Evolutionary conservation across 148 eudicot genomes (phyloP).

Genomic region (Camellia japonica): DNA sequence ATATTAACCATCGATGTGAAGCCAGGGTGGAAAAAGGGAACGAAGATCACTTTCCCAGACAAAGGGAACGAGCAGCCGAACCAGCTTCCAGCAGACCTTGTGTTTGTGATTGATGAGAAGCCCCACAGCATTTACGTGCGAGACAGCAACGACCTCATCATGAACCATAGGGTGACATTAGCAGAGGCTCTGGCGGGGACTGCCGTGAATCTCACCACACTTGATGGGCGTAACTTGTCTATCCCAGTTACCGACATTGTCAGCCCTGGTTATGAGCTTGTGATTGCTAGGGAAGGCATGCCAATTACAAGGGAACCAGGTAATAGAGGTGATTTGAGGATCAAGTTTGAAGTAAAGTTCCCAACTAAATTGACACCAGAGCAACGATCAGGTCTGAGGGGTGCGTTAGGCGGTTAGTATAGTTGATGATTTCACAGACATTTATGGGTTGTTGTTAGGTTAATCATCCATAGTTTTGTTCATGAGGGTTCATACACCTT

Average conservation of each 20-base stretch:
- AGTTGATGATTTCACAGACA: neutral
- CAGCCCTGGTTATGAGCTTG: constrained; percentile 58
- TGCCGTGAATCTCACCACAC: constrained; percentile 44
- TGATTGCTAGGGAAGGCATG: constrained; percentile 65
- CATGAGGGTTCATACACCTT: too few relatives aligned
- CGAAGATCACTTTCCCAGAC: constrained; percentile 82
- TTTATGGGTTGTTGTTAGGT: too few relatives aligned
- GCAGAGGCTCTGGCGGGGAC: constrained; percentile 75
- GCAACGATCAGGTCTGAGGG: constrained; percentile 54
- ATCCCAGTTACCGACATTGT: constrained; percentile 56
- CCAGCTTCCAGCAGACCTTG: constrained; percentile 80
- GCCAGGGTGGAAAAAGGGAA: constrained; percentile 95
- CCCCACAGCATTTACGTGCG: constrained; percentile 57
- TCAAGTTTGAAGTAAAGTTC: constrained; percentile 66
- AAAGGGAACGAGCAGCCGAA: constrained; percentile 76
- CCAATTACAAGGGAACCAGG: constrained; percentile 69
- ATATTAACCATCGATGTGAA: constrained; percentile 65
- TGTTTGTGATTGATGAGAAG: constrained; percentile 84
- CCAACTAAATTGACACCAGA: constrained; percentile 51
- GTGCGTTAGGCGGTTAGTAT: constrained; percentile 48
- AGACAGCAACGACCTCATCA: constrained; percentile 70
- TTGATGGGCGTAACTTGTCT: constrained; percentile 53
- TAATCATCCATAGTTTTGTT: too few relatives aligned
- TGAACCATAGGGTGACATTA: constrained; percentile 41
- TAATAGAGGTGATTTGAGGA: constrained; percentile 55